Evolutionary conservation across 2,329 filamentous ascomycete genomes (phyloP), one percentile per base, ranked within the genome.

Genomic region (Penicillium sp.): DNA sequence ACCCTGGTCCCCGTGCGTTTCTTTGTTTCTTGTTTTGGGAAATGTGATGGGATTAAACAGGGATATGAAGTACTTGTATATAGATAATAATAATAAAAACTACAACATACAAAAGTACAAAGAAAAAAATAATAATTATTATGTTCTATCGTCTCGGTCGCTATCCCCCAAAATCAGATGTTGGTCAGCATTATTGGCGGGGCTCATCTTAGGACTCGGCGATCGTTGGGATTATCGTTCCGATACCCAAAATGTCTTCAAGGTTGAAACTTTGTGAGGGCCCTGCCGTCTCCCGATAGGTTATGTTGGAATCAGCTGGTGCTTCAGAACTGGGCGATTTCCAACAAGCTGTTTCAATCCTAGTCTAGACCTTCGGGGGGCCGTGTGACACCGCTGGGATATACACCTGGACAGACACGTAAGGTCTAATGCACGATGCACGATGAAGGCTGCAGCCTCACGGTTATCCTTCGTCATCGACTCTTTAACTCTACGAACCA

Each of bases 281-380:
- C 12, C n/a, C 50, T 66, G 61, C 46, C 61, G 51, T 57, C 54
- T 45, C 49, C 62, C 56, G 41, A 53, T 61, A 61, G 60, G 61
- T 57, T 58, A 55, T 35, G 35, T 35, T 46, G 42, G 19, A 53
- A 51, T 50, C 54, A 56, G 51, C 58, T 60, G 48, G 47, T 51
- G 45, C 56, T 59, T 61, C 50, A 33, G 29, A 57, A 56, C 56
- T 50, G 38, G 47, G 49, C 54, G 45, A 47, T 55, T 35, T 25
- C 27, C 40, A 52, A 19, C 40, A 53, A 21, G 25, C 5, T 25
- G 19, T 43, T 19, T 45, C 42, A 25, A 43, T 23, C 25, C 35
- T 8, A 35, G 35, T 54, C 50, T 45, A 48, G 55, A 31, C 55
- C 50, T 54, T 37, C 29, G 31, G 48, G 48, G 46, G 50, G 27